These are phyloP conservation scores for Tephrocybe sp. DNA, from an alignment of 768 basidiomycete species.

Conservation along the genomic window DNA sequence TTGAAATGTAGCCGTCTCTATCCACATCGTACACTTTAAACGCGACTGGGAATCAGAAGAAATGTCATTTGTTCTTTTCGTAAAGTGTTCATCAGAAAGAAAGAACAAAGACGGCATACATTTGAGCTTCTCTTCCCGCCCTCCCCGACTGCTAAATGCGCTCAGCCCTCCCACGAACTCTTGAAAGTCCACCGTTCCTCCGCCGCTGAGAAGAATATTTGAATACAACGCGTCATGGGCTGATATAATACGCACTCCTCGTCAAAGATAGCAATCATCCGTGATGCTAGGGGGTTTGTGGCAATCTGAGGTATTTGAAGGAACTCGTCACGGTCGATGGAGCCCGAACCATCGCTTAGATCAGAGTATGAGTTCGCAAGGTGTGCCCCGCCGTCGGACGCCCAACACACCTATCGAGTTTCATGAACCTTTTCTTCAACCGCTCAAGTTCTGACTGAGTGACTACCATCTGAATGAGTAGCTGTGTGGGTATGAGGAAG, in stretches of 20 bases:
- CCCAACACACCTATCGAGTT: constrained; percentile 79
- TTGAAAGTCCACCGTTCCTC: constrained; percentile 98
- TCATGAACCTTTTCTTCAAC: constrained; percentile 99
- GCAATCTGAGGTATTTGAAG: constrained; percentile 98
- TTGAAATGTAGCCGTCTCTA: constrained; percentile 95
- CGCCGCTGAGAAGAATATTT: constrained; percentile 60
- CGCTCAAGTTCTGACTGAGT: constrained; percentile 91
- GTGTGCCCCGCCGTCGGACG: not conserved
- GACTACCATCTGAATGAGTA: constrained; percentile 51
- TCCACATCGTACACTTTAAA: constrained; percentile 99
- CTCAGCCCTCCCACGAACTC: constrained; percentile 98
- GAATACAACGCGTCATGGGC: constrained; percentile 3
- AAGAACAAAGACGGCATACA: constrained; percentile 54
- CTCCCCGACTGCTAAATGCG: constrained; percentile 96
- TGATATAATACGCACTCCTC: constrained; percentile 76
- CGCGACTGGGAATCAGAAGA: constrained; percentile 69
- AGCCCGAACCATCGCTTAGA: constrained; percentile 88
- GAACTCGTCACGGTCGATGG: constrained; percentile 98
- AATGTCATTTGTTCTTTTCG: constrained; percentile 1
- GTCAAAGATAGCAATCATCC: constrained; percentile 99
- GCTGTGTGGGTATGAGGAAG: not conserved
- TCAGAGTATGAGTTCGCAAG: not conserved
- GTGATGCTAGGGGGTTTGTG: constrained; percentile 91
- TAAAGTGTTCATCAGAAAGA: not conserved
- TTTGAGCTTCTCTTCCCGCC: constrained; percentile 92